phyloP scores from a whole-genome alignment of 768 basidiomycete species.

The Lentinula lateritia region DNA sequence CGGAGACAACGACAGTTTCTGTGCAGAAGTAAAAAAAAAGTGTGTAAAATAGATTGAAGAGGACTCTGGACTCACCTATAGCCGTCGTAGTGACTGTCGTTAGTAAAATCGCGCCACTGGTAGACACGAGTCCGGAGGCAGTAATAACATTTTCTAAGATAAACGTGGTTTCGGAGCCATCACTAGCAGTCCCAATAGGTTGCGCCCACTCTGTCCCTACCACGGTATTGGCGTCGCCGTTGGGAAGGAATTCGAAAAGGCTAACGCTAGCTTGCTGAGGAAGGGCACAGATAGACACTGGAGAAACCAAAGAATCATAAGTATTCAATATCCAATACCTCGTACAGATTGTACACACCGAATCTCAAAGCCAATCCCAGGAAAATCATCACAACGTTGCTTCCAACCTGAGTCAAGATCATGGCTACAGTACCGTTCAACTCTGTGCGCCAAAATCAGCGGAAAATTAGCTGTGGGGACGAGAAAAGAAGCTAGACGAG shows the following conservation, averaged over 20 bases:
- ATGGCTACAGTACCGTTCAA: no score
- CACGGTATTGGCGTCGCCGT: no score
- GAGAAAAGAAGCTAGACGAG: no score
- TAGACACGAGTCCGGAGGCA: not conserved
- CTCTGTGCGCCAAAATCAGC: no score
- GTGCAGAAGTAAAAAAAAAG: no score
- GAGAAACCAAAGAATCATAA: not conserved
- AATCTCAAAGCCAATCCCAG: no score
- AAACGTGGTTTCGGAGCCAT: not conserved
- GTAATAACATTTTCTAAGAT: not conserved
- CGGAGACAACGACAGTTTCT: conserved; percentile 1
- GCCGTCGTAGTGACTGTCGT: not conserved
- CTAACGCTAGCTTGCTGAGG: not conserved
- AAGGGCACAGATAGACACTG: not conserved
- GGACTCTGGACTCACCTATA: not conserved
- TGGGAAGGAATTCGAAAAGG: not conserved
- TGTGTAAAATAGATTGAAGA: not conserved
- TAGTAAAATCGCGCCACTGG: not conserved
- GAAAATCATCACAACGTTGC: no score
- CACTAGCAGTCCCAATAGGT: not conserved
- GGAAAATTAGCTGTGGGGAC: no score
- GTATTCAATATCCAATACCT: no score
- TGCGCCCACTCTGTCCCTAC: not conserved
- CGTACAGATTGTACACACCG: no score
- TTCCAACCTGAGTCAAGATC: no score